phyloP scores from a whole-genome alignment of 768 basidiomycete species.

The Mycena galericulata region DNA sequence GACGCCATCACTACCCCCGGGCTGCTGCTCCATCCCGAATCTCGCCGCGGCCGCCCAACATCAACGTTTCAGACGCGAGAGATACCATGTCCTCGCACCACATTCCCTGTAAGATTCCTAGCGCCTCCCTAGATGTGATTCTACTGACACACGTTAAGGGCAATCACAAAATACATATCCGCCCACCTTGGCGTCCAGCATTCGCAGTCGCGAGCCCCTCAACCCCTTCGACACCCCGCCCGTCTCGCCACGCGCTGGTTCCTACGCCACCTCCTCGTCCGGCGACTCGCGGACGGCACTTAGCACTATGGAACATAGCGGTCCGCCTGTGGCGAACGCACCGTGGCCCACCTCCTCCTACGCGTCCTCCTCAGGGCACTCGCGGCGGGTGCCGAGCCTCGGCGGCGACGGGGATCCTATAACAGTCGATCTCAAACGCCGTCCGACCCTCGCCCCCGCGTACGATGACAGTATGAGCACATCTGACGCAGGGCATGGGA shows the following conservation, averaged over 20 bases:
- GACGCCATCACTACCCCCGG: neutral
- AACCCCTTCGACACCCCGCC: slow-evolving; percentile 30
- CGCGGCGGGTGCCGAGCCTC: slow-evolving; percentile 26
- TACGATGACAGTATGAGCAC: slow-evolving; percentile 23
- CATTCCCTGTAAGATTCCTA: slow-evolving; percentile 15
- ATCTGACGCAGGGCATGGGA: neutral
- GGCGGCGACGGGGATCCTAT: slow-evolving; percentile 28
- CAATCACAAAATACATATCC: slow-evolving; percentile 18
- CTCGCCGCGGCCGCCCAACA: slow-evolving; percentile 14
- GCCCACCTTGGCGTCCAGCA: slow-evolving; percentile 11
- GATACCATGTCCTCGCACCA: neutral
- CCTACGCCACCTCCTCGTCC: slow-evolving; percentile 19
- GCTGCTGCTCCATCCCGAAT: slow-evolving; percentile 2
- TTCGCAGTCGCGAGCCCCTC: neutral
- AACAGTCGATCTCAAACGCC: slow-evolving; percentile 33
- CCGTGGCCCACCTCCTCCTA: slow-evolving; percentile 6
- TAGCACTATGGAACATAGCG: neutral
- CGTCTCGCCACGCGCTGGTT: slow-evolving; percentile 19
- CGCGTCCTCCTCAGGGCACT: slow-evolving; percentile 28
- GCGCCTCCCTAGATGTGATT: neutral
- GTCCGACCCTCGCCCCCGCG: slow-evolving; percentile 22
- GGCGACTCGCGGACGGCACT: slow-evolving; percentile 9
- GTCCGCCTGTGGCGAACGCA: neutral
- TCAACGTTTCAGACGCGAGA: neutral
- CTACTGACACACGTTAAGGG: neutral